These are phyloP conservation scores for Syncephalastrum monosporum DNA, from an alignment of 371 early-diverging fungal species.

Conservation along the genomic window DNA sequence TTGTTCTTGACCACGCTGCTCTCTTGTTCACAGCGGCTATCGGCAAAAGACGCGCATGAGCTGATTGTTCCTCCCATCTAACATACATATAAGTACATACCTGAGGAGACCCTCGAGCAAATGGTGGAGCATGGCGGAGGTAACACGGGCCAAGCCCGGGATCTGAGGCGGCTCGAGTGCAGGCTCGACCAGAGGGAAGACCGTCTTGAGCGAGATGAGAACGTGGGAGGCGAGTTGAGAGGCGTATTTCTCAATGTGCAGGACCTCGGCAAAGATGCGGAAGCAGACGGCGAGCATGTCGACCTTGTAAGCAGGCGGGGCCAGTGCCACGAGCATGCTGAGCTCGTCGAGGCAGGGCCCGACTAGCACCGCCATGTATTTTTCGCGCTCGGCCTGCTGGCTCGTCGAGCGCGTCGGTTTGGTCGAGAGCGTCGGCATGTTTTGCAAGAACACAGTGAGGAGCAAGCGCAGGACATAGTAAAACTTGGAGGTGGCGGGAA, in stretches of 20 bases:
- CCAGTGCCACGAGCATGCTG: slow-evolving; percentile 34
- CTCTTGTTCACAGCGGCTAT: not conserved
- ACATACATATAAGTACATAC: not conserved
- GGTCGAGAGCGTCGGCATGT: slow-evolving; percentile 37
- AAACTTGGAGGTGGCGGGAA: slow-evolving; percentile 46
- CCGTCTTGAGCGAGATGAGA: slow-evolving; percentile 41
- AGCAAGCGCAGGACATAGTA: slow-evolving; percentile 49
- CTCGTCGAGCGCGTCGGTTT: slow-evolving; percentile 25
- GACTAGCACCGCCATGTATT: slow-evolving; percentile 25
- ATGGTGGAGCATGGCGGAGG: slow-evolving; percentile 28
- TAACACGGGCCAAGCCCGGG: slow-evolving; percentile 29
- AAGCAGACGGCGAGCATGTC: slow-evolving; percentile 47
- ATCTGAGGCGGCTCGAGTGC: slow-evolving; percentile 22
- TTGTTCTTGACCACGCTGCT: slow-evolving; percentile 29
- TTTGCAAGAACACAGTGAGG: slow-evolving; percentile 50
- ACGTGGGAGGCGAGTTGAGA: slow-evolving; percentile 37
- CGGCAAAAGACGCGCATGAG: too few species aligned
- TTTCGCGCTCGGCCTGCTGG: slow-evolving; percentile 3
- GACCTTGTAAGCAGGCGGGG: slow-evolving; percentile 41
- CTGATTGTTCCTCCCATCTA: too few species aligned
- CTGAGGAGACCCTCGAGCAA: slow-evolving; percentile 29
- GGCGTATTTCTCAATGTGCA: slow-evolving; percentile 31
- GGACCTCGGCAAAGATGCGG: slow-evolving; percentile 38
- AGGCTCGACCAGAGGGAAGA: slow-evolving; percentile 35
- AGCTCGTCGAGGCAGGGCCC: slow-evolving; percentile 45